Percentiles rank a stretch among this genome's conserved stretches.
Conservation (phyloP, 2,329 filamentous ascomycete genomes). For the Bisporella sp. region DNA sequence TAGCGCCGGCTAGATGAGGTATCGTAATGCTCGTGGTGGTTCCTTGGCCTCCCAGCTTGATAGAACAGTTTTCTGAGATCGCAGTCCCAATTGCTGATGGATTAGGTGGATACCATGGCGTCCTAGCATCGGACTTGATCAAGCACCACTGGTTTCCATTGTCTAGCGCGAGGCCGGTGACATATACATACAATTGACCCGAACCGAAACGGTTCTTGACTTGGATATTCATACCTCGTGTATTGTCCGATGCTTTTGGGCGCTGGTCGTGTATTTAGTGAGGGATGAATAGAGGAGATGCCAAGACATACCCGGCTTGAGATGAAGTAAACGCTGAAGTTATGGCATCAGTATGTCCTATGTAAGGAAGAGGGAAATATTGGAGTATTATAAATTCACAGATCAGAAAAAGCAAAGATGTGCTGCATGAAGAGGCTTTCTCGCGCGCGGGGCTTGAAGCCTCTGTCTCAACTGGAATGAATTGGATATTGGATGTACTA, state of each 20-base stretch:
- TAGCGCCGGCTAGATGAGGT: slow-evolving; percentile 62
- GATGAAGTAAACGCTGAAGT: no score
- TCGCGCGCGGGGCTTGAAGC: no score
- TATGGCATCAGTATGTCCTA: no score
- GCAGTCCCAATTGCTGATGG: slow-evolving; percentile 43
- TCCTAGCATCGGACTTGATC: slow-evolving; percentile 58
- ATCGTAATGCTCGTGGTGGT: slow-evolving; percentile 54
- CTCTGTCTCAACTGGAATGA: no score
- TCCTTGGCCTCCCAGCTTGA: slow-evolving; percentile 55
- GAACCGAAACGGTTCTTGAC: slow-evolving; percentile 61
- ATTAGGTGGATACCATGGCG: slow-evolving; percentile 55
- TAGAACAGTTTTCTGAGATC: slow-evolving; percentile 52
- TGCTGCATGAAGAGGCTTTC: no score
- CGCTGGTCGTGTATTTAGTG: neutral
- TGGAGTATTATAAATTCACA: no score
- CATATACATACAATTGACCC: slow-evolving; percentile 55
- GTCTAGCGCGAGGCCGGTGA: slow-evolving; percentile 59
- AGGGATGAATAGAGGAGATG: neutral
- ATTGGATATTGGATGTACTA: neutral
- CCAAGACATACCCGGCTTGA: neutral
- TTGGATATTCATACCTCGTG: slow-evolving; percentile 48
- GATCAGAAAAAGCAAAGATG: no score
- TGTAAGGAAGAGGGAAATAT: no score
- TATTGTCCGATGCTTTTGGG: neutral
- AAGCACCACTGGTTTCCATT: slow-evolving; percentile 55